phyloP scores from a whole-genome alignment of 306 rosid genomes.

The Cicer bijugum region DNA sequence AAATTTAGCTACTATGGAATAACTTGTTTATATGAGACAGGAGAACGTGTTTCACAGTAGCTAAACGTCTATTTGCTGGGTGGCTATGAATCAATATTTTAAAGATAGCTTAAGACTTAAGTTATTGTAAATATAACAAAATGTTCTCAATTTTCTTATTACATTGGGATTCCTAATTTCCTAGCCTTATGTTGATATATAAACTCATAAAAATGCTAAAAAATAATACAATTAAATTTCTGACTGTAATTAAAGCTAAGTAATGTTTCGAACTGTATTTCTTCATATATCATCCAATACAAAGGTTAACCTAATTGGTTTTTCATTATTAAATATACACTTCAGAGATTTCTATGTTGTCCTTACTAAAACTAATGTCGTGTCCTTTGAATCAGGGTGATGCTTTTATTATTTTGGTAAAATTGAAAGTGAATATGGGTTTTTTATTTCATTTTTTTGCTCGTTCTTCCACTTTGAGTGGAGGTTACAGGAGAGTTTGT shows the following conservation, averaged over 20 bases:
- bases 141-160: background rate
- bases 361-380: background rate
- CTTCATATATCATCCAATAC: background rate
- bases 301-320: slow-evolving; percentile 3
- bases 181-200: background rate
- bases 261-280: background rate
- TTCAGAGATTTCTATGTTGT: background rate
- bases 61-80: slow-evolving; percentile 1
- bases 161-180: background rate
- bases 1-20: background rate
- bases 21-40: background rate
- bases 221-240: background rate
- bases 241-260: background rate
- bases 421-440: slow-evolving; percentile 19
- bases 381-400: slow-evolving; percentile 10
- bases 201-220: background rate
- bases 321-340: slow-evolving; percentile 6
- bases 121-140: background rate
- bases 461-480: slow-evolving; percentile 13
- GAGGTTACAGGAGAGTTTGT: slow-evolving; percentile 3
- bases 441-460: background rate
- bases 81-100: background rate
- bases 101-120: background rate
- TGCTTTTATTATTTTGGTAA: slow-evolving; percentile 18
- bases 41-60: slow-evolving; percentile 2